These are phyloP conservation scores for Spatholobus suberectus DNA, from an alignment of 306 rosid genomes.

Conservation along the genomic window DNA sequence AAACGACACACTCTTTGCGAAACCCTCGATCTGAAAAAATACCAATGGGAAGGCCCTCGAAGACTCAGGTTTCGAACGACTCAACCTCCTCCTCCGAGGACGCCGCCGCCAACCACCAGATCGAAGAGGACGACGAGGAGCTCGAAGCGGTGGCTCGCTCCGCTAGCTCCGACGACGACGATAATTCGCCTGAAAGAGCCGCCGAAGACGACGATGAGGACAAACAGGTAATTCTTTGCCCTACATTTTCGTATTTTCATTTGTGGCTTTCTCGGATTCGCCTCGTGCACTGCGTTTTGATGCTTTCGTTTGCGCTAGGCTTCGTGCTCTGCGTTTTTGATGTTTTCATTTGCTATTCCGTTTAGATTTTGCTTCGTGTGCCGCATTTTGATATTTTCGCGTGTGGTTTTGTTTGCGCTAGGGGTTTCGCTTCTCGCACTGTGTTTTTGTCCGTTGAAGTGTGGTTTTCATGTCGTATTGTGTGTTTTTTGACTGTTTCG, in stretches of 20 bases:
- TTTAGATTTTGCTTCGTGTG: neutral
- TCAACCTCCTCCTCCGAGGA: conserved; percentile 63
- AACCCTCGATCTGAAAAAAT: conserved; percentile 63
- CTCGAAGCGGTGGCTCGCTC: conserved; percentile 91
- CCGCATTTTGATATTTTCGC: neutral
- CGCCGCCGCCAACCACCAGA: conserved; percentile 58
- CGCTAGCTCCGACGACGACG: conserved; percentile 66
- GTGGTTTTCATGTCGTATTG: neutral
- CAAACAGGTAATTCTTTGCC: conserved; percentile 48
- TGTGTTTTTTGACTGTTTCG: neutral
- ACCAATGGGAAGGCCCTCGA: conserved; percentile 72
- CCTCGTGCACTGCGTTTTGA: neutral
- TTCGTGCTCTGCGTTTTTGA: neutral
- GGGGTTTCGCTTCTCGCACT: neutral
- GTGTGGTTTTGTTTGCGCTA: neutral
- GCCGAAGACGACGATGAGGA: conserved; percentile 53
- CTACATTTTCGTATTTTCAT: neutral
- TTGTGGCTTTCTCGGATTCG: neutral
- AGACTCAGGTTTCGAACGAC: conserved; percentile 56
- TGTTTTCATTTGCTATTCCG: neutral
- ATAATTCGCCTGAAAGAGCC: conserved; percentile 29
- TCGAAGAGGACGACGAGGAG: conserved; percentile 90
- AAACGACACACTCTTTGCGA: conserved; percentile 22
- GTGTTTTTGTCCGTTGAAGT: neutral
- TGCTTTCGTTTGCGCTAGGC: neutral